These are phyloP conservation scores for Maudiozyma turicensis DNA, from an alignment of 805 yeast species.

Conservation along the genomic window DNA sequence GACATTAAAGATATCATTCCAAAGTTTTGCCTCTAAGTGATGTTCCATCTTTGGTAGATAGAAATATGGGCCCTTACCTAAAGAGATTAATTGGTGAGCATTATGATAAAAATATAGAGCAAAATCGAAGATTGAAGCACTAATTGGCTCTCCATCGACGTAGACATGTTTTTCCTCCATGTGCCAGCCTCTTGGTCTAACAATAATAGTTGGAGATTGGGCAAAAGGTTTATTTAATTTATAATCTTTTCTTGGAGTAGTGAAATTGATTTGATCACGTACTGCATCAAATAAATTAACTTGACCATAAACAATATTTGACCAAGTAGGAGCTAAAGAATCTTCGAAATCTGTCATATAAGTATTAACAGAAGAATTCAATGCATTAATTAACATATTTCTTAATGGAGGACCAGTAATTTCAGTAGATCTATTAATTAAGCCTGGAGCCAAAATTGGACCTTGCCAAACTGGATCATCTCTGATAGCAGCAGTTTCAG, in stretches of 20 bases:
- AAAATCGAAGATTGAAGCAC: constrained; percentile 72
- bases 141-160: constrained; percentile 66
- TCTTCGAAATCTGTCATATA: constrained; percentile 86
- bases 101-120: constrained; percentile 71
- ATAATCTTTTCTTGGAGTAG: constrained; percentile 31
- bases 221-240: constrained; percentile 35
- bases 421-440: constrained; percentile 67
- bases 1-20: constrained; percentile 73
- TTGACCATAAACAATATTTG: constrained; percentile 70
- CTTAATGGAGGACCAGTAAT: constrained; percentile 83
- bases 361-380: constrained; percentile 68
- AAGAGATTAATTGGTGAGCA: constrained; percentile 48
- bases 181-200: constrained; percentile 88
- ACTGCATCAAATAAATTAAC: constrained; percentile 69
- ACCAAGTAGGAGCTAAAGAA: constrained; percentile 79
- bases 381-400: constrained; percentile 74
- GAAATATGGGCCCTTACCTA: constrained; percentile 73
- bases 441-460: constrained; percentile 59
- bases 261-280: constrained; percentile 54
- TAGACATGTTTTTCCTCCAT: constrained; percentile 62
- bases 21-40: constrained; percentile 69
- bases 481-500: constrained; percentile 59
- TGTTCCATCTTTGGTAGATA: constrained; percentile 84
- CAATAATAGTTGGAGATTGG: constrained; percentile 59
- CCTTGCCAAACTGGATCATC: constrained; percentile 71